phyloP scores from a whole-genome alignment of 169 alveolate species.

The Eimeria tenella region DNA sequence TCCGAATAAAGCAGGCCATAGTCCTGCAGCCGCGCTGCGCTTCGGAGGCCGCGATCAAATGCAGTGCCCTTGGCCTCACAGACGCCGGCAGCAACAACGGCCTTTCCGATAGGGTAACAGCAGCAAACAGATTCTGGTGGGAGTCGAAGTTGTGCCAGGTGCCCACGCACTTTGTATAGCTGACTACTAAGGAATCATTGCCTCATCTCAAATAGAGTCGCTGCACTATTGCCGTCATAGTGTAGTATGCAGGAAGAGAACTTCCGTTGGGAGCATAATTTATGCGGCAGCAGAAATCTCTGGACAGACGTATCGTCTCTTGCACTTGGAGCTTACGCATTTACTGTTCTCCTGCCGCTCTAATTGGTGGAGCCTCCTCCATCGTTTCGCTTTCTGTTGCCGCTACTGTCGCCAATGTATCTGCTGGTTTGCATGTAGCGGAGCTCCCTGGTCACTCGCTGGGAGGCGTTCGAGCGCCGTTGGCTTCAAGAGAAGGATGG shows the following conservation, averaged over 20 bases:
- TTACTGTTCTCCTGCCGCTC: not conserved
- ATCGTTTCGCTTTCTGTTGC: not conserved
- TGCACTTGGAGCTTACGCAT: not conserved
- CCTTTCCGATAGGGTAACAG: slow-evolving; percentile 13
- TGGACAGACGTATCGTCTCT: no score
- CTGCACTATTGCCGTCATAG: not conserved
- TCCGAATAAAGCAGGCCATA: slow-evolving; percentile 53
- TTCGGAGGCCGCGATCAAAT: not conserved
- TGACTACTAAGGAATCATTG: not conserved
- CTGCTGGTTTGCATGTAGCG: slow-evolving; percentile 24
- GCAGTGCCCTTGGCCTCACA: not conserved
- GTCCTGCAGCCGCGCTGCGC: slow-evolving; percentile 54
- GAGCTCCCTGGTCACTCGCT: slow-evolving; percentile 42
- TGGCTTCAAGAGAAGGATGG: slow-evolving; percentile 61
- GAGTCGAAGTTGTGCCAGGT: slow-evolving; percentile 66
- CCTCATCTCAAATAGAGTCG: not conserved
- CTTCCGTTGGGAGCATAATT: not conserved
- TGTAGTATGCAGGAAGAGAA: not conserved
- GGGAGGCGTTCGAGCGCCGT: slow-evolving; percentile 62
- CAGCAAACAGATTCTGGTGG: slow-evolving; percentile 22
- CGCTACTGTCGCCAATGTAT: not conserved
- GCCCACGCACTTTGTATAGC: not conserved
- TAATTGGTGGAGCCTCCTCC: not conserved
- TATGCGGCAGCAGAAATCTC: not conserved
- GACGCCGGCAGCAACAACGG: not conserved